Base-by-base conservation (phyloP, 2,329 filamentous ascomycete species). In the Botryotinia narcissicola region DNA sequence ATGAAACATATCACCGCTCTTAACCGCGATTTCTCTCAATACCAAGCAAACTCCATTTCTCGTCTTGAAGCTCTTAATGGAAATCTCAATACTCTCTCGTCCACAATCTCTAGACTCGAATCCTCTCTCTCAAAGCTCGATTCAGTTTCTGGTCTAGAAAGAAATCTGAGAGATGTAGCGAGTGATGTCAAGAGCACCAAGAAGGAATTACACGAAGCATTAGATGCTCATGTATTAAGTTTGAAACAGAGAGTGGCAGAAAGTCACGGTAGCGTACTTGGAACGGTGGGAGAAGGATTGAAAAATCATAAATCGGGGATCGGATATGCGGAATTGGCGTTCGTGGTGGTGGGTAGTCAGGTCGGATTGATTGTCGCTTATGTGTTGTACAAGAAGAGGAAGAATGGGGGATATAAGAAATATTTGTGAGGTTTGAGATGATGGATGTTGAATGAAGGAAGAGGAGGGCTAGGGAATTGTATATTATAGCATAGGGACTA, bases 1-100 rank as follows among this genome's bases (percentile, higher is more conserved):
- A 90, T 89, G 81, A 90, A 93, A 82, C 90, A 92, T 79, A 84
- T 94, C 60, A 86, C 86, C 32, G 87, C 86, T 77, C 85, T 93
- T 73, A 90, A 89, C 82, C 86, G 86, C 60, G 83, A 89, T 73
- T 82, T 91, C 59, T 84, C 86, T 18, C 81, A 84, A 57, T 82
- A 88, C 73, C 81, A 87, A 54, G 83, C 85, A 82, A 87, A 78
- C 86, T 87, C 69, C 86, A 90, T 81, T 32, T n/a, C 62, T 3
- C 69, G 75, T 20, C 73, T 77, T 8, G 75, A 78, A 14, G 62
- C 73, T 6, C 60, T 80, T 4, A 63, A 74, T 18, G 54, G 57
- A 1, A 73, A 71, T 22, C 57, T 80, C 16, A 57, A 70, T 37
- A 6, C 59, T 18, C 46, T 73, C 29, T 48, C 72, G 7, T 44